Base-by-base conservation (phyloP, 2,329 filamentous ascomycete species). In the Mollisiaceae sp. region DNA sequence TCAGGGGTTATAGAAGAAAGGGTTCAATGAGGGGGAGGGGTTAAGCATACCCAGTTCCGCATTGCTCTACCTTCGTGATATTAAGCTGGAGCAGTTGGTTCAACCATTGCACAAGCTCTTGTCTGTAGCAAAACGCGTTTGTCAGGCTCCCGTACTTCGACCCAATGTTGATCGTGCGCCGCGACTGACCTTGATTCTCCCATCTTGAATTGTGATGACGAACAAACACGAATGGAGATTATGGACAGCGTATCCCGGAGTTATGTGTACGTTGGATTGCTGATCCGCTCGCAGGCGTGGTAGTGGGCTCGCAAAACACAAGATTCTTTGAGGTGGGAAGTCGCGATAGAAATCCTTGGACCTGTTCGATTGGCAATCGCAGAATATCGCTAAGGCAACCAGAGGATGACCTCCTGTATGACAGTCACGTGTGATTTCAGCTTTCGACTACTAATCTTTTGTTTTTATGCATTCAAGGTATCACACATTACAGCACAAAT, bases 1-100 rank as follows among this genome's bases (percentile, higher is more conserved):
- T 55, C 72, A 65, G 73, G 73, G 71, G 75, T 39, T 59, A 35
- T 39, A 24, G 59, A 75, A 67, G 39, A 55, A 52, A n/a, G 63
- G 60, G 59, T 41, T 57, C 73, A 70, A 72, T 69, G 73, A 72
- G 85, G 72, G 70, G 75, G 72, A 72, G 68, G 67, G 66, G 67
- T 61, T 47, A 65, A 69, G 79, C 83, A 75, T 89, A 98, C 94
- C 94, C 95, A 77, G 94, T 98, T 79, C 95, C 95, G 80, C 94
- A 98, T 86, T 99, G 95, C 83, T 99, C 95, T 78, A 99, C 93
- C 82, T 97, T 98, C 75, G 91, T 98, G 75, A 99, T 89, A 83
- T 98, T 99, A 76, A 99, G 90, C 83, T 97, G 93, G 60, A 99
- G 89, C 69, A 99, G 91, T 85, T 92, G 94, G 85, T 99, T 99